Base-by-base conservation (phyloP, 495 filamentous ascomycete genomes). In the Hyaloscypha finlandica region DNA sequence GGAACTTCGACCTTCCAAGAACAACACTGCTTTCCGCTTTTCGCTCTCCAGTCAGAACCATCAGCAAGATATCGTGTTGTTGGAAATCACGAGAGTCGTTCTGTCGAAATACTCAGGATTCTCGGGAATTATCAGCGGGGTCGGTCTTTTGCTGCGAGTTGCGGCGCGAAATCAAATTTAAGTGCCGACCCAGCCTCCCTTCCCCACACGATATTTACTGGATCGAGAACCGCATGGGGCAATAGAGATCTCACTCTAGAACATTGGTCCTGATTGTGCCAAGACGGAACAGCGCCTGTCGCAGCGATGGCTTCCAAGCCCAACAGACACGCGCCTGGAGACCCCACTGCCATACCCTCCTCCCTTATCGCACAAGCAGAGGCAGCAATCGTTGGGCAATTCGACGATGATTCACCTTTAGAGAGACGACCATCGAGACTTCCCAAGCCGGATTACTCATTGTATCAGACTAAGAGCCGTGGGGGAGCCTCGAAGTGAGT, bases 341-440 rank as follows among this genome's bases (percentile, higher is more conserved):
- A 33, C 20, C 19, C 19, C 9, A n/a, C 19, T n/a, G 6, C 35
- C 20, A 31, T 48, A 20, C 74, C 77, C 20, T 12, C 64, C 39
- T 68, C 61, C 20, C 39, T 78, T 39, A 77, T 78, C 51, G 73
- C 71, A 20, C 77, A 78, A 61, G 75, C 75, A 30, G 71, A 78
- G 64, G 70, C 75, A 63, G 75, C 74, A n/a, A 75, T 74, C 9
- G 57, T 64, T 33, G 71, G 70, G 51, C 71, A 66, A 45, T 71
- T 69, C 31, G 61, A 71, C 56, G 58, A 72, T 31, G 56, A 61
- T 20, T 22, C 22, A 8, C 59, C 59, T 9, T 11, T 52, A 11
- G 20, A 42, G 22, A 31, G 30, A 25, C 56, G 54, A 29, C 14
- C 52, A 4, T 35, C 63, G 31, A 63, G 59, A 57, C 33, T 22